phyloP scores from a whole-genome alignment of 108 stramenopile genomes.

The Skeletonema costatum region DNA sequence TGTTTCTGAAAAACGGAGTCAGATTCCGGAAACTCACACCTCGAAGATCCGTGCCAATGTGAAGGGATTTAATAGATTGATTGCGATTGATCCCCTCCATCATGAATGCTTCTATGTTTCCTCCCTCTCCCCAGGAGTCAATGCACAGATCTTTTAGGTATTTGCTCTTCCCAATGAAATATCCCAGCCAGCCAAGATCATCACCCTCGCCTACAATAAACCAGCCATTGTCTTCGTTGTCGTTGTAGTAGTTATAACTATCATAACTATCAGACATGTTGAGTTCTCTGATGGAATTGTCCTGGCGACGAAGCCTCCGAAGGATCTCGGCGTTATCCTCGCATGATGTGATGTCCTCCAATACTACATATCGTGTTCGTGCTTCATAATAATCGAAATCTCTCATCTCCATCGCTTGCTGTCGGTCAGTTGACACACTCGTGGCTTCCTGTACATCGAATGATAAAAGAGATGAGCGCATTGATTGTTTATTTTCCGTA shows the following conservation, averaged over 20 bases:
- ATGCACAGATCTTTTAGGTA: background rate
- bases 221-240: background rate
- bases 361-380: background rate
- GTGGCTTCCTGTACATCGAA: too few species aligned
- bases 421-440: too few species aligned
- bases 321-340: background rate
- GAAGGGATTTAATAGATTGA: background rate
- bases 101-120: background rate
- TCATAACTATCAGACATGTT: background rate
- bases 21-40: background rate
- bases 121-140: background rate
- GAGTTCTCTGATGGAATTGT: too few species aligned
- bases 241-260: background rate
- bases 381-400: background rate
- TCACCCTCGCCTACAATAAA: background rate
- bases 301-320: background rate
- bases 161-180: background rate
- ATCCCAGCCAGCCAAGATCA: too few species aligned
- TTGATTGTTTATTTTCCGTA: too few species aligned
- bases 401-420: background rate
- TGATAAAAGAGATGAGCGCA: too few species aligned
- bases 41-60: background rate
- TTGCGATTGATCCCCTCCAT: background rate
- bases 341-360: background rate
- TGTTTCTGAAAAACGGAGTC: background rate